These are phyloP conservation scores for Fistulina hepatica DNA, from an alignment of 1,284 basidiomycete genomes.

Conservation along the genomic window DNA sequence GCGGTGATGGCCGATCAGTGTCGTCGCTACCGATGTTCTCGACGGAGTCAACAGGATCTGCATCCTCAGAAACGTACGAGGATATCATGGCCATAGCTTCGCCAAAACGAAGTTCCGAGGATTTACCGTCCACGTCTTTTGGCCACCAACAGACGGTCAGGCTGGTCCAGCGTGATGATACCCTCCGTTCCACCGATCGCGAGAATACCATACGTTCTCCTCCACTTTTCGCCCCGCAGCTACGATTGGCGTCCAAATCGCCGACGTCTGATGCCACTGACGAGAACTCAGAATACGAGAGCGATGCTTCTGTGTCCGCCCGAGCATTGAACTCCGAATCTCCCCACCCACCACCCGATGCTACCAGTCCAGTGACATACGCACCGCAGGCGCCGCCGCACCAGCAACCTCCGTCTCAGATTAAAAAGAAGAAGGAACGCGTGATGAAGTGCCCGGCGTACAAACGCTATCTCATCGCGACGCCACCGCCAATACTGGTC, in stretches of 20 bases:
- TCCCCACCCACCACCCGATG: slow-evolving; percentile 9
- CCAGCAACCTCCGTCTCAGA: slow-evolving; percentile 16
- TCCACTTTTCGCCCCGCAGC: background rate
- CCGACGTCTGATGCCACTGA: slow-evolving; percentile 27
- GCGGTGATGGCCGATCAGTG: slow-evolving; percentile 10
- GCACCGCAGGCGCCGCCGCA: slow-evolving; percentile 19
- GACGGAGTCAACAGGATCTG: slow-evolving; percentile 12
- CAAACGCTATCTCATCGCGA: slow-evolving; percentile 87
- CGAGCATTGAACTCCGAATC: slow-evolving; percentile 26
- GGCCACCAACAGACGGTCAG: too few relatives aligned
- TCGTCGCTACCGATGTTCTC: slow-evolving; percentile 11
- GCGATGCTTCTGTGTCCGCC: slow-evolving; percentile 32
- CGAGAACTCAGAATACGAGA: slow-evolving; percentile 37
- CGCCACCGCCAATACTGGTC: slow-evolving; percentile 80
- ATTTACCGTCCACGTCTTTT: slow-evolving; percentile 9
- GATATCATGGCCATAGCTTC: slow-evolving; percentile 10
- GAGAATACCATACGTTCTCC: slow-evolving; percentile 88
- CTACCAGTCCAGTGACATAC: background rate
- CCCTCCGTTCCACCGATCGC: slow-evolving; percentile 26
- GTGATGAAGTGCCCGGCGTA: slow-evolving; percentile 77
- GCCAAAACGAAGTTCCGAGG: slow-evolving; percentile 8
- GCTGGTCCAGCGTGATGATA: too few relatives aligned
- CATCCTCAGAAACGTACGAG: slow-evolving; percentile 10
- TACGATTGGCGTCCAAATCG: background rate
- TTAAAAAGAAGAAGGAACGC: slow-evolving; percentile 42